These are phyloP conservation scores for Rhodotorula sp. DNA, from an alignment of 1,284 basidiomycete genomes.

Conservation along the genomic window DNA sequence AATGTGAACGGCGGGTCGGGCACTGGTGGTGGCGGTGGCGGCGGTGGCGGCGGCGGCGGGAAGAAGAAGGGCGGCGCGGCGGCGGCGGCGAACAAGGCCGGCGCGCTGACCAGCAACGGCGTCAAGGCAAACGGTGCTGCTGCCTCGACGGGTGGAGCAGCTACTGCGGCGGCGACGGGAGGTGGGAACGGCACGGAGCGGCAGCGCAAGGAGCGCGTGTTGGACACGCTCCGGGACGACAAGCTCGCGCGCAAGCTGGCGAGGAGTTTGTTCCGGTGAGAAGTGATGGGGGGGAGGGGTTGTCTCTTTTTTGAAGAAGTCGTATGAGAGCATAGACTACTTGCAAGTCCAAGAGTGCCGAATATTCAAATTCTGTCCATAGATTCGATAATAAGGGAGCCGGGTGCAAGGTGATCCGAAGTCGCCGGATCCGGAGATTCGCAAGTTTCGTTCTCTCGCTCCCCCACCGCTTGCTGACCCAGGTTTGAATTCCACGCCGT, in stretches of 20 bases:
- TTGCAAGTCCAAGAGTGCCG: too few species aligned
- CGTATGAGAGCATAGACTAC: too few species aligned
- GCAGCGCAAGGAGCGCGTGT: conserved; percentile 19
- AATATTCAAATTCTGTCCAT: too few species aligned
- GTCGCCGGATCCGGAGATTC: not conserved
- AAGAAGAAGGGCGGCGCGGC: conserved; percentile 5
- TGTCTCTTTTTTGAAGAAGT: too few species aligned
- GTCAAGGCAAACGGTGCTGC: conserved; percentile 6
- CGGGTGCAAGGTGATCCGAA: too few species aligned
- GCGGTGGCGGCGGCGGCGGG: not conserved
- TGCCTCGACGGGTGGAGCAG: not conserved
- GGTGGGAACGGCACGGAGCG: conserved; percentile 5
- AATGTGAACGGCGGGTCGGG: not conserved
- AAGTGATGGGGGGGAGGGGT: not conserved
- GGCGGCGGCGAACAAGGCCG: not conserved
- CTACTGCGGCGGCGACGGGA: not conserved
- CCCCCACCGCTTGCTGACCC: not conserved
- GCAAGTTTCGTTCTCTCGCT: not conserved
- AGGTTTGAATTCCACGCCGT: not conserved
- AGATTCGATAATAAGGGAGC: too few species aligned
- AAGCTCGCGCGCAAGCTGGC: conserved; percentile 30
- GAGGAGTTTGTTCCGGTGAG: conserved; percentile 30
- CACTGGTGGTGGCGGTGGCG: not conserved
- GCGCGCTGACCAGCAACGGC: not conserved
- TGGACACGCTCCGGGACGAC: conserved; percentile 34